These are phyloP conservation scores for Ophiostoma montium DNA, from an alignment of 2,329 filamentous ascomycete species.

Conservation along the genomic window DNA sequence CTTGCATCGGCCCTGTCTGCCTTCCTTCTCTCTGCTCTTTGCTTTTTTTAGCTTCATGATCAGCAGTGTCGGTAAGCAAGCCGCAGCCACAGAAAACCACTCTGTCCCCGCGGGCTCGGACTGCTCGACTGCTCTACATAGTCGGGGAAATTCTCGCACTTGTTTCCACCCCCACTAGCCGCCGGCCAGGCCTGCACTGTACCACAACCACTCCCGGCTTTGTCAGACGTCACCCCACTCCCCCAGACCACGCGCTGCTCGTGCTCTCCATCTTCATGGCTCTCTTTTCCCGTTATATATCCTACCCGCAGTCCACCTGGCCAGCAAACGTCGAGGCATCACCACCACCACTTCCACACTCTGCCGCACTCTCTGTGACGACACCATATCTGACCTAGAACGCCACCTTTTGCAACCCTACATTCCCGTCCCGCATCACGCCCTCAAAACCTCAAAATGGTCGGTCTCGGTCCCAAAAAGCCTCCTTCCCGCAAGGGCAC, in stretches of 20 bases:
- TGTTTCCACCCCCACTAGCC: constrained; percentile 1
- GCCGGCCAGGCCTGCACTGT: neutral
- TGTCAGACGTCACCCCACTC: neutral
- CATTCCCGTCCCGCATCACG: neutral
- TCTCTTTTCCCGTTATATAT: neutral
- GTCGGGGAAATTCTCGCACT: constrained; percentile 13
- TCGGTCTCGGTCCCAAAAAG: constrained; percentile 48
- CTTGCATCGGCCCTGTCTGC: neutral
- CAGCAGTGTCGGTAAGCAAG: neutral
- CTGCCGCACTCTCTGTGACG: too few species aligned
- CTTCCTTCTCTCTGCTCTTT: neutral
- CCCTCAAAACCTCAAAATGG: constrained; percentile 37
- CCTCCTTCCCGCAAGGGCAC: constrained; percentile 43
- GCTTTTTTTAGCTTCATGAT: neutral
- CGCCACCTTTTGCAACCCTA: neutral
- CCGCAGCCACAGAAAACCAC: too few species aligned
- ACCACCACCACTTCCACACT: too few species aligned
- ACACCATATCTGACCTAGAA: neutral
- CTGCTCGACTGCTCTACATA: neutral
- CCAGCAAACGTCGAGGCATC: too few species aligned
- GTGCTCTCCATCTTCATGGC: neutral
- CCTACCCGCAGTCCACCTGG: neutral
- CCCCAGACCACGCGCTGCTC: neutral
- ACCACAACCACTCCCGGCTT: neutral
- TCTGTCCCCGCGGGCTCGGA: too few species aligned